Base-by-base conservation (phyloP, 306 rosid species). In the Rosa persica region DNA sequence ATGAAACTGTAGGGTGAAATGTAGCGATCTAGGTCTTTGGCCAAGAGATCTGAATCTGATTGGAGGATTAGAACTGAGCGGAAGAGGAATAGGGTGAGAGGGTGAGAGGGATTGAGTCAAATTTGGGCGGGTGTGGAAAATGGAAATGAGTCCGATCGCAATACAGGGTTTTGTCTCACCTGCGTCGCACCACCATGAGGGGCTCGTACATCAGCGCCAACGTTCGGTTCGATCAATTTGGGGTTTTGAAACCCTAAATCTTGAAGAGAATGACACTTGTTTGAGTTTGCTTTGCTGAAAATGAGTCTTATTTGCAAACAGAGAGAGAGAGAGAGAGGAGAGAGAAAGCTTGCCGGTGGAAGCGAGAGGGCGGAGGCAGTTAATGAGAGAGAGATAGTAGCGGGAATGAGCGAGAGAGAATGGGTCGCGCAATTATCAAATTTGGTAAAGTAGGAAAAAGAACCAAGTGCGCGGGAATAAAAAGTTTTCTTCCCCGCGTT, bases 111-210 rank as follows among this genome's bases (percentile, higher is more conserved):
- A 30, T 30, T 2, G 36, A 44, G 89, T 87, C 89, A 89, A 87
- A 84, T 70, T 82, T 84, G 62, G 87, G 88, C 89, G 88, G 87
- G 86, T 12, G 89, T 36, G 74, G 65, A 20, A 39, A 9, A 87
- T 36, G 74, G 65, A 20, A 39, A 9, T 13, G 81, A 51, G 67
- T 69, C 86, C 64, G 83, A 83, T 77, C 42, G 66, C 77, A 72
- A 65, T 61, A 61, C 68, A 49, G 54, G 36, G 81, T 55, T 58
- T 86, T 69, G 16, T 19, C 39, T 39, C 15, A n/a, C 64, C 68
- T 87, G 64, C 83, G 42, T 70, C 80, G 91, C 85, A 76, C 72
- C 79, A 78, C 85, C 80, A 75, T 78, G 69, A 83, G 61, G 83
- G 25, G 44, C 8, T 80, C 70, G 75, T 77, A 60, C 86, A 40